phyloP scores from a whole-genome alignment of 768 basidiomycete species.

The Boletus rubropictus region DNA sequence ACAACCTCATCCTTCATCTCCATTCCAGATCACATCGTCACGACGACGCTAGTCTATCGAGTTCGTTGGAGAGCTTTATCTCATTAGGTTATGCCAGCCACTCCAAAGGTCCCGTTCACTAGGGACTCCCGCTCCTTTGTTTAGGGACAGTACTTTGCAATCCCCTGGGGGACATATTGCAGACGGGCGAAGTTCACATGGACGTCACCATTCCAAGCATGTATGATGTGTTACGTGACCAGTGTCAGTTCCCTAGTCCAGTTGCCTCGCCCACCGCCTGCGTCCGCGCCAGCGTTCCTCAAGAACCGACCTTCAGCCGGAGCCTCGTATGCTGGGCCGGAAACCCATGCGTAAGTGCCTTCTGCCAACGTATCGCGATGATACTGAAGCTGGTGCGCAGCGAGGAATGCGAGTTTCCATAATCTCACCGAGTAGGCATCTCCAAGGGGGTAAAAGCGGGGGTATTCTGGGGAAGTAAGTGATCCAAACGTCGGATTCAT shows the following conservation, averaged over 20 bases:
- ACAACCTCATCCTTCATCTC: no score
- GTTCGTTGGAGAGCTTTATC: background rate
- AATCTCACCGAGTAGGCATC: conserved; percentile 73
- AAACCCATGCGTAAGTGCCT: conserved; percentile 86
- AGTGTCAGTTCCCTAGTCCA: no score
- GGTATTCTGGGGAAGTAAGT: conserved; percentile 47
- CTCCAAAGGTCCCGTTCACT: conserved; percentile 1
- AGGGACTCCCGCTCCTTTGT: conserved; percentile 5
- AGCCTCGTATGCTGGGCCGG: conserved; percentile 87
- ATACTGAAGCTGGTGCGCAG: conserved; percentile 58
- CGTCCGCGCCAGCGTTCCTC: conserved; percentile 62
- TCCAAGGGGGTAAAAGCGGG: conserved; percentile 80
- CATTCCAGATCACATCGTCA: background rate
- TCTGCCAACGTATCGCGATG: conserved; percentile 57
- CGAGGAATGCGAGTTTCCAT: conserved; percentile 67
- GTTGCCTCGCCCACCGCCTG: no score
- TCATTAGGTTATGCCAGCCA: conserved; percentile 3
- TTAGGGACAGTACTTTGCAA: conserved; percentile 50
- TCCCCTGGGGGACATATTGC: conserved; percentile 73
- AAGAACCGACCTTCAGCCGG: conserved; percentile 81
- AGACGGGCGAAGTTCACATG: no score
- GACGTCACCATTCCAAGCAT: no score
- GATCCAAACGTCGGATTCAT: conserved; percentile 79
- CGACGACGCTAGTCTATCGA: background rate
- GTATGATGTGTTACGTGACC: no score